Evolutionary conservation across 805 yeast genomes (phyloP).

Genomic region (Lipomyces yamadae): DNA sequence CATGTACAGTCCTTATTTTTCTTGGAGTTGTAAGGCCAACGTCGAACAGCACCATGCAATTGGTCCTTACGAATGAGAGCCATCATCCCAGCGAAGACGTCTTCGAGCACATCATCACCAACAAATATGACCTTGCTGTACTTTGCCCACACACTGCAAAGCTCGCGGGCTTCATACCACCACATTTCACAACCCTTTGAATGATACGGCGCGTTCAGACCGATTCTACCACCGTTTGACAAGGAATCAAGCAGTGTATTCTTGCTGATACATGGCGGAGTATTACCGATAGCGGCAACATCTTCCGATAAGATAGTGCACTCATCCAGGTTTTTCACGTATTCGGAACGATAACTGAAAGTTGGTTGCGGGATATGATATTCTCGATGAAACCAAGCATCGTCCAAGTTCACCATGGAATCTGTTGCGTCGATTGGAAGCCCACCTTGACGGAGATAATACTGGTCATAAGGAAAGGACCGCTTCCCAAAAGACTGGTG

Average conservation of each 20-base stretch:
- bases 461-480: not conserved
- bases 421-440: not conserved
- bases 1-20: slow-evolving; percentile 20
- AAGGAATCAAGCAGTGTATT: slow-evolving; percentile 21
- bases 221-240: slow-evolving; percentile 32
- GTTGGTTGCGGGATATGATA: slow-evolving; percentile 8
- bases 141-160: slow-evolving; percentile 23
- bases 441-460: not conserved
- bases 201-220: slow-evolving; percentile 29
- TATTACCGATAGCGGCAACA: slow-evolving; percentile 1
- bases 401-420: not conserved
- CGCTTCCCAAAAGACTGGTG: not conserved
- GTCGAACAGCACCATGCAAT: slow-evolving; percentile 19
- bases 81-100: slow-evolving; percentile 21
- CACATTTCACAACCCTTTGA: slow-evolving; percentile 25
- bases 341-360: slow-evolving; percentile 7
- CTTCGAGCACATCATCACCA: slow-evolving; percentile 31
- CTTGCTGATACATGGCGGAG: slow-evolving; percentile 14
- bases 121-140: slow-evolving; percentile 19
- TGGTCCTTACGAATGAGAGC: slow-evolving; percentile 26
- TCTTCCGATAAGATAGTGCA: slow-evolving; percentile 16
- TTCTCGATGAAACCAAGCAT: not conserved
- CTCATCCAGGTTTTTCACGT: not conserved
- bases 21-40: slow-evolving; percentile 13
- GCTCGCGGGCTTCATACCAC: slow-evolving; percentile 26